A percentile compares a stretch with the other conserved stretches of the same genome.
Evolutionary conservation across 225 moss, liverwort and hornwort genomes (phyloP).

Genomic region (Sphagnum contortum): DNA sequence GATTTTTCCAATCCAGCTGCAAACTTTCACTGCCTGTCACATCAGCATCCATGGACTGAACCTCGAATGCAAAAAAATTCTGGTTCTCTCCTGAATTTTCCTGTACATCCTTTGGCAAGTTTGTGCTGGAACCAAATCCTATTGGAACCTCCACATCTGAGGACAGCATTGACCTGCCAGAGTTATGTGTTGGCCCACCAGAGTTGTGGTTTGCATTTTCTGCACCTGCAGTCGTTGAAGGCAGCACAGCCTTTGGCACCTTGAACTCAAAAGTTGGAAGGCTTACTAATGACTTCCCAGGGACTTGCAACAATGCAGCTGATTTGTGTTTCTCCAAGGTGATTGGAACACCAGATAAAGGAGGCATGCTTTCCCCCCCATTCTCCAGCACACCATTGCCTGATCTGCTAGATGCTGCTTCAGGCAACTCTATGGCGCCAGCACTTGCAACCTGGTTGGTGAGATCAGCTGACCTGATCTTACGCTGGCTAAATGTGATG

Average conservation of each 20-base stretch:
- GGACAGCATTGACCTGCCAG: slow-evolving; percentile 1
- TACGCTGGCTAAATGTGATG: slow-evolving; percentile 64
- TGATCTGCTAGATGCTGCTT: slow-evolving; percentile 13
- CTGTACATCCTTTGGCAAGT: slow-evolving; percentile 8
- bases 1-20: too few relatives aligned
- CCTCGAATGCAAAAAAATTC: too few relatives aligned
- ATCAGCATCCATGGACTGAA: too few relatives aligned
- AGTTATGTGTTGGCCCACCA: neutral
- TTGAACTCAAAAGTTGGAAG: slow-evolving; percentile 27
- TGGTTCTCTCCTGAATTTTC: too few relatives aligned
- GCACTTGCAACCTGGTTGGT: slow-evolving; percentile 3
- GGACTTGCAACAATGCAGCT: slow-evolving; percentile 16
- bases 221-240: slow-evolving; percentile 8
- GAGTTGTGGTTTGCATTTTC: slow-evolving; percentile 4
- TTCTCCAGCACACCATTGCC: slow-evolving; percentile 9
- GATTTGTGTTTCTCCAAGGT: slow-evolving; percentile 8
- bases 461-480: slow-evolving; percentile 8
- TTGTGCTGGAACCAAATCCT: slow-evolving; percentile 3
- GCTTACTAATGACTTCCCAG: slow-evolving; percentile 10
- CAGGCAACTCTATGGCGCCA: slow-evolving; percentile 11
- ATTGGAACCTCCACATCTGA: slow-evolving; percentile 6
- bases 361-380: slow-evolving; percentile 12
- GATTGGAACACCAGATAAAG: neutral
- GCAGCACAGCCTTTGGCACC: slow-evolving; percentile 35
- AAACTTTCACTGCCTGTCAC: too few relatives aligned